Conservation (phyloP, 768 basidiomycete genomes). For the Boletellus emodensis region DNA sequence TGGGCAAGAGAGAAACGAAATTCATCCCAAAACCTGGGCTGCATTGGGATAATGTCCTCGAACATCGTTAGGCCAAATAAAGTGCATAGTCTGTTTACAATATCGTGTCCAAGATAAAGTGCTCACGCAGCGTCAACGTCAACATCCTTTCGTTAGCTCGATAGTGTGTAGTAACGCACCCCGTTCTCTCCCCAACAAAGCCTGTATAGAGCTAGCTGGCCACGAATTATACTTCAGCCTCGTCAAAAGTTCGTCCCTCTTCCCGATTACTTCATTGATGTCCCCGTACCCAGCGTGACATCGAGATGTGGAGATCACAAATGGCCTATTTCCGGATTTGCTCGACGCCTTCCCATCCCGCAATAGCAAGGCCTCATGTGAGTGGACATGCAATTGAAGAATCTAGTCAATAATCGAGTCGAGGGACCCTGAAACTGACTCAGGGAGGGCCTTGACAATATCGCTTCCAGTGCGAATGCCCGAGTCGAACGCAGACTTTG, state of each 20-base stretch:
- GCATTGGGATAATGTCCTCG: too few species aligned
- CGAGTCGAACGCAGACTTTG: conserved; percentile 58
- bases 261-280: conserved; percentile 12
- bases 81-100: too few species aligned
- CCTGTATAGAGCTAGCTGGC: too few species aligned
- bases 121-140: too few species aligned
- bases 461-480: conserved; percentile 55
- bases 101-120: too few species aligned
- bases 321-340: conserved; percentile 43
- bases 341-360: conserved; percentile 46
- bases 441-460: conserved; percentile 50
- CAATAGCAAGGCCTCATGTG: conserved; percentile 48
- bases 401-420: too few species aligned
- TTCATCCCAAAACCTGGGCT: too few species aligned
- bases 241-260: neutral
- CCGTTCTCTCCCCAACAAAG: too few species aligned
- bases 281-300: conserved; percentile 39
- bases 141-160: too few species aligned
- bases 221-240: neutral
- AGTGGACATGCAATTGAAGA: conserved; percentile 42
- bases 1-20: too few species aligned
- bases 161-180: too few species aligned
- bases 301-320: conserved; percentile 40
- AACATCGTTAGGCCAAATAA: too few species aligned
- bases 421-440: conserved; percentile 20